Conservation (phyloP, 2,329 filamentous ascomycete species). For the Dichotomopilus funicola region DNA sequence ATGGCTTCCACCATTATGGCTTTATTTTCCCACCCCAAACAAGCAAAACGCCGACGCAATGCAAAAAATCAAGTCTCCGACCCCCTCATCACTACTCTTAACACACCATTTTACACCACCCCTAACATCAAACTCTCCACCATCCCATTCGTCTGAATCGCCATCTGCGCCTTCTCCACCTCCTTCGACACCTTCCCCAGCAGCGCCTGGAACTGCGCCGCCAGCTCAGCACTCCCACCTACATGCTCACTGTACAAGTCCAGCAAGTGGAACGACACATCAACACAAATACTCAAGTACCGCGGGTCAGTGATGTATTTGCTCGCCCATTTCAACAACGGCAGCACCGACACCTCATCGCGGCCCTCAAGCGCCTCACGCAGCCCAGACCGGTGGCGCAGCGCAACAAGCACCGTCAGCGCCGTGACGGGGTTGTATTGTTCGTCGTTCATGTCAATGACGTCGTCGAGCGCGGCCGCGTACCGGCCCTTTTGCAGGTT, state of each 20-base stretch:
- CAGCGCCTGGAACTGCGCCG: slow-evolving; percentile 61
- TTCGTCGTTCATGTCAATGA: slow-evolving; percentile 49
- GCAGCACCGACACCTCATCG: slow-evolving; percentile 74
- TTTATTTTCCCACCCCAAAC: slow-evolving; percentile 1
- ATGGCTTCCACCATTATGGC: neutral
- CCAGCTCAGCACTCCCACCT: slow-evolving; percentile 65
- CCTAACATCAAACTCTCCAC: slow-evolving; percentile 61
- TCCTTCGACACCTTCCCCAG: slow-evolving; percentile 66
- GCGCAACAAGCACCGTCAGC: slow-evolving; percentile 72
- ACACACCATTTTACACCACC: slow-evolving; percentile 13
- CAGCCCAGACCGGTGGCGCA: slow-evolving; percentile 82
- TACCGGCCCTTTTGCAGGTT: slow-evolving; percentile 76
- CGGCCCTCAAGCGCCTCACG: slow-evolving; percentile 72
- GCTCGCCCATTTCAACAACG: slow-evolving; percentile 76
- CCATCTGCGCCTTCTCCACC: slow-evolving; percentile 77
- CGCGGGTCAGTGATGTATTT: slow-evolving; percentile 76
- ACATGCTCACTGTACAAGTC: slow-evolving; percentile 83
- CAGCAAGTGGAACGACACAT: slow-evolving; percentile 73
- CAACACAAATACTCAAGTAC: slow-evolving; percentile 73
- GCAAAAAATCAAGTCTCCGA: slow-evolving; percentile 2
- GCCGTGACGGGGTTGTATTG: slow-evolving; percentile 56
- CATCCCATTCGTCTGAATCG: slow-evolving; percentile 80
- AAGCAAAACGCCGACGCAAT: slow-evolving; percentile 17
- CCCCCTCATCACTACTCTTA: neutral
- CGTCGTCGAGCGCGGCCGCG: slow-evolving; percentile 68